Base-by-base conservation (phyloP, 78 protist genomes). In the Capsaspora owczarzaki region DNA sequence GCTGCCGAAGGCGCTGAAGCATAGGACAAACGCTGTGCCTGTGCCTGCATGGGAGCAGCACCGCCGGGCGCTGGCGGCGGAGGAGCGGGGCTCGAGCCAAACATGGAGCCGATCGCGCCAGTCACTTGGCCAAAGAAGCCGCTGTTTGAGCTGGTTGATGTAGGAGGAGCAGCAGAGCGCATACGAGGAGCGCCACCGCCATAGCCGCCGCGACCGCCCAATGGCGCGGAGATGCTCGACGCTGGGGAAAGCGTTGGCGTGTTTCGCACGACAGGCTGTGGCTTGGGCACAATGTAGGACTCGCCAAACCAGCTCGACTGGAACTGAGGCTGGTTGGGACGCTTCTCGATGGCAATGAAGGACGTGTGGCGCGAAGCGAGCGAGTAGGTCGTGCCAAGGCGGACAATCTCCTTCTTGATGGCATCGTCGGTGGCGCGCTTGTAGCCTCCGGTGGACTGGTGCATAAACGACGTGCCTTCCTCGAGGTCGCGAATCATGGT, bases 331-430 rank as follows among this genome's bases (percentile, higher is more conserved):
- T n/a, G n/a, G n/a, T n/a, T n/a, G n/a, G n/a, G n/a, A n/a, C n/a
- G n/a, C n/a, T n/a, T n/a, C n/a, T 87, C 83, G 40, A 87, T 68
- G 4, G 86, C 86, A 6, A 87, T 66, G 35, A 82, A 87, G 35
- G 81, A 22, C 3, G 90, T 82, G 22, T 77, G 83, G 12, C 22
- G 49, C 27, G 85, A 61, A 20, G 83, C 79, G 22, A 87, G 82
- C 19, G 8, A 0, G 76, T 79, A 82, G 37, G 10, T 38, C n/a
- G 10, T 10, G n/a, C 85, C 86, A 23, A 87, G 82, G 25, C 75
- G 74, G 29, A 71, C 81, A 27, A 86, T 37, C 33, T 79, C 85
- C n/a, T 60, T 47, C 43, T 75, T 72, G 60, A 77, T 27, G 0
- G 60, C 80, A 0, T 43, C 79, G 46, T 22, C 22, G 16, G 81